These are phyloP conservation scores for Alternaria sp. DNA, from an alignment of 2,329 filamentous ascomycete genomes.

Conservation along the genomic window DNA sequence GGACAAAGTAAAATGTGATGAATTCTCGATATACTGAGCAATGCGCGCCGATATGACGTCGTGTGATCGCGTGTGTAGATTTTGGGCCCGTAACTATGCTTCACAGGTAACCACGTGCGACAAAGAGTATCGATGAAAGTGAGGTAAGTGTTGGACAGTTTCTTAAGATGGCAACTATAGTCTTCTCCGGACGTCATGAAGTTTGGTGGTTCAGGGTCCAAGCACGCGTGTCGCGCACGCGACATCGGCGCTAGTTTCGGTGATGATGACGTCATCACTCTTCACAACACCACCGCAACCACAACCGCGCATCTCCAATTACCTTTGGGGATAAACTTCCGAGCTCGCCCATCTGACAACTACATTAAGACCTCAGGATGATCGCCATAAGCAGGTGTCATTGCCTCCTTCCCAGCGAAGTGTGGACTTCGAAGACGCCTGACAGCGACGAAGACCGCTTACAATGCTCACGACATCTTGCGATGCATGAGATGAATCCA, in stretches of 20 bases:
- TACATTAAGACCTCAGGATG: neutral
- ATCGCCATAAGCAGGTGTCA: neutral
- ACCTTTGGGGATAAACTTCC: neutral
- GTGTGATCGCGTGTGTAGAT: neutral
- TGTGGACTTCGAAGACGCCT: neutral
- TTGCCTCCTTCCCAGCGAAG: neutral
- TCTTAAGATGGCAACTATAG: neutral
- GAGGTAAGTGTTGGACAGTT: no score
- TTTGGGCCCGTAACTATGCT: neutral
- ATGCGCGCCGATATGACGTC: fast-evolving
- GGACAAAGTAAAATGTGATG: no score
- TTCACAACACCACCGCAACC: neutral
- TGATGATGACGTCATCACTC: neutral
- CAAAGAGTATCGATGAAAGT: neutral
- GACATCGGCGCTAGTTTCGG: neutral
- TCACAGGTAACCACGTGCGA: neutral
- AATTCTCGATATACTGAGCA: neutral
- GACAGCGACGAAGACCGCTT: neutral
- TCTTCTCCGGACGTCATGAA: neutral
- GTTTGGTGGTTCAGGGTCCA: neutral
- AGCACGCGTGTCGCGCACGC: neutral
- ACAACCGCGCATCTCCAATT: neutral
- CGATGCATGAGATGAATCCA: neutral
- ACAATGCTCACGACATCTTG: neutral
- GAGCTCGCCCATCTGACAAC: neutral